Percentiles rank a stretch among this genome's conserved stretches.
These are phyloP conservation scores for Colletotrichum sp. DNA, from an alignment of 2,329 filamentous ascomycete genomes.

Conservation along the genomic window DNA sequence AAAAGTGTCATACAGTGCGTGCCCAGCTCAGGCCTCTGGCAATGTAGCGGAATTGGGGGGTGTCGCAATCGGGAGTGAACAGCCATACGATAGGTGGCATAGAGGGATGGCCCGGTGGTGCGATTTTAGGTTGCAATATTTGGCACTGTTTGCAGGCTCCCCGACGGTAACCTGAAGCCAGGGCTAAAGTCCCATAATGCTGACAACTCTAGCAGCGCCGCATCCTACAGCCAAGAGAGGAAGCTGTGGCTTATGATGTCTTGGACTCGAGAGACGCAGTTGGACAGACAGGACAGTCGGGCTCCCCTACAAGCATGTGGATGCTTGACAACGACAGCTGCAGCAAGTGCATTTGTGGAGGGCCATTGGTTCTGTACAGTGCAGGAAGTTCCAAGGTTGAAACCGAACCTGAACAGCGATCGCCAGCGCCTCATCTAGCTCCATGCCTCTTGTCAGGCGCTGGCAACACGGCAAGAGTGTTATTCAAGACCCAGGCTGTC, in stretches of 20 bases:
- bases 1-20: neutral
- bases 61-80: neutral
- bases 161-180: neutral
- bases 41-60: neutral
- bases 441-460: neutral
- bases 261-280: neutral
- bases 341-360: neutral
- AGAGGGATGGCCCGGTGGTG: neutral
- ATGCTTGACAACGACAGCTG: neutral
- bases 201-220: neutral
- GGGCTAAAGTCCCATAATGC: neutral
- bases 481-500: neutral
- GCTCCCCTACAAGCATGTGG: neutral
- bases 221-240: neutral
- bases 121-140: neutral
- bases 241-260: neutral
- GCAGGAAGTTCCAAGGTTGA: neutral
- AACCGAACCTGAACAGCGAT: conserved; percentile 1
- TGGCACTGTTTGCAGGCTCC: neutral
- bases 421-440: neutral
- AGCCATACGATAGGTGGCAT: neutral
- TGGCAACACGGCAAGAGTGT: neutral
- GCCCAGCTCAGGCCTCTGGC: neutral
- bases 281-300: neutral
- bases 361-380: neutral